Percentiles rank a stretch among this genome's conserved stretches.
phyloP scores from a whole-genome alignment of 2,329 filamentous ascomycete species.

The Scortechinia acanthostroma region DNA sequence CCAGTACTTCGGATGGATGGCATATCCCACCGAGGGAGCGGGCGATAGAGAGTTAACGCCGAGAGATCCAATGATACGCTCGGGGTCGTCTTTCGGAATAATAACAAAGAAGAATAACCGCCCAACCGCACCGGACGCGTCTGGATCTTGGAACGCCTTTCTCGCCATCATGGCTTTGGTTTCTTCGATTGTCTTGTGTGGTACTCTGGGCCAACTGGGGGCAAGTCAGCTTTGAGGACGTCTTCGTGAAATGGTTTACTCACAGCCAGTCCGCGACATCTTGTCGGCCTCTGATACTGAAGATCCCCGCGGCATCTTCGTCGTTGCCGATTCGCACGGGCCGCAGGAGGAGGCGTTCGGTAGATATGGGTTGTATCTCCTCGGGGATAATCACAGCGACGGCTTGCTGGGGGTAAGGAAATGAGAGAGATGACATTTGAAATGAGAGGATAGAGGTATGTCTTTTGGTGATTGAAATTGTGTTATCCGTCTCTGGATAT shows the following conservation, averaged over 20 bases:
- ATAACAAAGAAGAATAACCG: constrained; percentile 3
- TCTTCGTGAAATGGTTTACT: background rate
- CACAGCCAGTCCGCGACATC: background rate
- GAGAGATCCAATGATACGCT: constrained; percentile 7
- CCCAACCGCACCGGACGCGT: constrained; percentile 6
- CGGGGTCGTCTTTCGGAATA: background rate
- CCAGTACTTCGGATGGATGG: constrained; percentile 14
- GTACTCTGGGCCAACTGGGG: background rate
- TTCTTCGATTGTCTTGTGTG: background rate
- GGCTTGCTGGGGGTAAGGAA: background rate
- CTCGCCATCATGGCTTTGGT: background rate
- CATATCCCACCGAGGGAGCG: constrained; percentile 11
- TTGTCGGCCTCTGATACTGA: background rate
- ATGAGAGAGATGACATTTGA: no score
- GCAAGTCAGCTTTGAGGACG: background rate
- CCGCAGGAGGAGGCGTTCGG: background rate
- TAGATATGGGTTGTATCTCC: background rate
- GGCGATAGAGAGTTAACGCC: constrained; percentile 10
- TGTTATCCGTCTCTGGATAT: no score
- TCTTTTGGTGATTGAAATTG: no score
- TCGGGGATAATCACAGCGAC: background rate
- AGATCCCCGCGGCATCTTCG: background rate
- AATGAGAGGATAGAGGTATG: no score
- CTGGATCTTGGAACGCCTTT: constrained; percentile 3
- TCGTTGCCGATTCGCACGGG: background rate